phyloP scores from a whole-genome alignment of 768 basidiomycete genomes.

The Suillus subalutaceus region DNA sequence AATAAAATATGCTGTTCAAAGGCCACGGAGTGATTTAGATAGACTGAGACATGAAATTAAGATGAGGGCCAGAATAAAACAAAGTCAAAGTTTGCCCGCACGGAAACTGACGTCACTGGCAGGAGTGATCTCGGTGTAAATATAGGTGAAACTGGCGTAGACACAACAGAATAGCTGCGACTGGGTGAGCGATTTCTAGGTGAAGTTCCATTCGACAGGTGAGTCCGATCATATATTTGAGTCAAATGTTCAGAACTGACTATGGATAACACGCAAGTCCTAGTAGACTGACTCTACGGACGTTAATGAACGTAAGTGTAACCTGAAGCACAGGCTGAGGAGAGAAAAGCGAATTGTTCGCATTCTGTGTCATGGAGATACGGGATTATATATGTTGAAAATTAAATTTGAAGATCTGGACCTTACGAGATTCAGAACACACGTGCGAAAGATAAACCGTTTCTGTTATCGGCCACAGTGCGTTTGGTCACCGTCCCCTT shows the following conservation, averaged over 20 bases:
- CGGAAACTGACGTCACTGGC: conserved; percentile 8
- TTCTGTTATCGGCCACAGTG: not conserved
- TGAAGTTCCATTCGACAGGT: not conserved
- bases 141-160: not conserved
- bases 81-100: not conserved
- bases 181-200: not conserved
- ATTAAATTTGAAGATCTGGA: not conserved
- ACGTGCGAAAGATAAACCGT: conserved; percentile 10
- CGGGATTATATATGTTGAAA: conserved; percentile 5
- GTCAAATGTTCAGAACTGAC: not conserved
- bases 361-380: not conserved
- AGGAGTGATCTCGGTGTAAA: not conserved
- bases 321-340: not conserved
- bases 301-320: not conserved
- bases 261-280: not conserved
- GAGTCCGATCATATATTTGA: not conserved
- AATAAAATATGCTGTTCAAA: not conserved
- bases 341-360: not conserved
- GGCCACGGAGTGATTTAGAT: not conserved
- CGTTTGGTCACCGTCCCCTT: not conserved
- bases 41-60: conserved; percentile 1
- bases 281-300: not conserved
- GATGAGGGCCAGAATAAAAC: not conserved
- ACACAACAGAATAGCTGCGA: not conserved
- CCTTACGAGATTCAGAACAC: not conserved